These are phyloP conservation scores for Alternaria incomplexa DNA, from an alignment of 2,329 filamentous ascomycete species.

Conservation along the genomic window DNA sequence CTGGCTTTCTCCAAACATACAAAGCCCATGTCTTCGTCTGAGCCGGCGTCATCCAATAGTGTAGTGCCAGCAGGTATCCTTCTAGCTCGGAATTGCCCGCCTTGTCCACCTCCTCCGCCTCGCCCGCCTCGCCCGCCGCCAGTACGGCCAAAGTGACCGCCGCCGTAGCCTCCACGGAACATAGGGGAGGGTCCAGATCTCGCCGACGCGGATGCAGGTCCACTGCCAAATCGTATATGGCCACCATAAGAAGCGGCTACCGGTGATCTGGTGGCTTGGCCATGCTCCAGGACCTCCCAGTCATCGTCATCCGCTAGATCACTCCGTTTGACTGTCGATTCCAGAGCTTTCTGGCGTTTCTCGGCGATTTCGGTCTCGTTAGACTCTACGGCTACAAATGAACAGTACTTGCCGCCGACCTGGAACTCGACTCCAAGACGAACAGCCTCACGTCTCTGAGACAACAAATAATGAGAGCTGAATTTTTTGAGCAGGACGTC, in stretches of 20 bases:
- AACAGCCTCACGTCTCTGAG: slow-evolving; percentile 3
- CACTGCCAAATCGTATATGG: not conserved
- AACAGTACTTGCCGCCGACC: slow-evolving; percentile 7
- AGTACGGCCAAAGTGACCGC: not conserved
- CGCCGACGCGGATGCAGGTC: not conserved
- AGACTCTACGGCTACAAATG: slow-evolving; percentile 5
- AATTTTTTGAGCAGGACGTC: not conserved
- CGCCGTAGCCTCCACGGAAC: not conserved
- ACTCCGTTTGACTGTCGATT: not conserved
- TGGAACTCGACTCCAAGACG: slow-evolving; percentile 5
- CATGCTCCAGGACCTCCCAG: not conserved
- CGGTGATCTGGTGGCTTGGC: not conserved
- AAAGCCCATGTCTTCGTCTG: not conserved
- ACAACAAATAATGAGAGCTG: not conserved
- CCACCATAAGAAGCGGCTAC: not conserved
- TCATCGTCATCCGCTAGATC: not conserved
- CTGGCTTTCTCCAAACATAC: not conserved
- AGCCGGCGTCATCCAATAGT: not conserved
- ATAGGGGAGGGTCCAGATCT: not conserved
- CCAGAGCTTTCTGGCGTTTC: not conserved
- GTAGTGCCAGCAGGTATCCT: not conserved
- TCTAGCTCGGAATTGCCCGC: not conserved
- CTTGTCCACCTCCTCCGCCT: not conserved
- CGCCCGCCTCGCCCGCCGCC: not conserved
- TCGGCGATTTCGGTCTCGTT: not conserved